Conservation (phyloP, 2,329 filamentous ascomycete genomes). For the Cordyceps javanica region DNA sequence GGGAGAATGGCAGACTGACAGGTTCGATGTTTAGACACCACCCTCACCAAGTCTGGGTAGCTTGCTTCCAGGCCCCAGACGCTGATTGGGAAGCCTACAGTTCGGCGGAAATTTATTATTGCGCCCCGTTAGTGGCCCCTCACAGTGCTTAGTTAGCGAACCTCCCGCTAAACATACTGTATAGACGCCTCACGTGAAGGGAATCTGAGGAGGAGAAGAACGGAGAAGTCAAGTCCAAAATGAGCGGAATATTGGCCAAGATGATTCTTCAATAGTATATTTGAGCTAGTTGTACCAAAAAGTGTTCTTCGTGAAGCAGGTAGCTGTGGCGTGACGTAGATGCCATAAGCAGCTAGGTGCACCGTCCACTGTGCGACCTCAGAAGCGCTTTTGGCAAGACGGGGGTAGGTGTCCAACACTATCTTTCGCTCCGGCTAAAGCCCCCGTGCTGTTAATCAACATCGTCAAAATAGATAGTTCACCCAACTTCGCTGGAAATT, state of each 20-base stretch:
- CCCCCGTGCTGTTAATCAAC: slow-evolving; percentile 9
- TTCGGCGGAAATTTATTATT: slow-evolving; percentile 24
- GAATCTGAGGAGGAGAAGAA: slow-evolving; percentile 24
- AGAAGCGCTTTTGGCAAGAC: slow-evolving; percentile 8
- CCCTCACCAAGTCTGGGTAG: neutral
- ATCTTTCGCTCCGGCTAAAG: slow-evolving; percentile 9
- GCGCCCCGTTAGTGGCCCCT: slow-evolving; percentile 17
- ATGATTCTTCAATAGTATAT: neutral
- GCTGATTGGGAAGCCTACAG: slow-evolving; percentile 8
- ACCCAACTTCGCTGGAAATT: neutral
- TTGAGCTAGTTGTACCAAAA: neutral
- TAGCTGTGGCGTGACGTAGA: slow-evolving; percentile 9
- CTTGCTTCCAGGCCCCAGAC: neutral
- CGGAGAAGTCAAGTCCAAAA: neutral
- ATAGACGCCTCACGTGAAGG: slow-evolving; percentile 28
- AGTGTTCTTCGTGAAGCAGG: neutral
- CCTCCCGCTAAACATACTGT: slow-evolving; percentile 20
- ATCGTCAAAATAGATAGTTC: neutral
- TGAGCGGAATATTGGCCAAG: neutral
- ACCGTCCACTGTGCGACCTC: slow-evolving; percentile 9
- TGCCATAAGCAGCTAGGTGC: neutral
- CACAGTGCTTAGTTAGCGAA: slow-evolving; percentile 20
- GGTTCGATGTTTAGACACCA: neutral
- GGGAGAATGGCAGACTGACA: neutral
- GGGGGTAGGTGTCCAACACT: slow-evolving; percentile 7